A percentile compares a stretch with the other conserved stretches of the same genome.
Conservation (phyloP, 352 stramenopile species). For the Phytophthora aleatoria region DNA sequence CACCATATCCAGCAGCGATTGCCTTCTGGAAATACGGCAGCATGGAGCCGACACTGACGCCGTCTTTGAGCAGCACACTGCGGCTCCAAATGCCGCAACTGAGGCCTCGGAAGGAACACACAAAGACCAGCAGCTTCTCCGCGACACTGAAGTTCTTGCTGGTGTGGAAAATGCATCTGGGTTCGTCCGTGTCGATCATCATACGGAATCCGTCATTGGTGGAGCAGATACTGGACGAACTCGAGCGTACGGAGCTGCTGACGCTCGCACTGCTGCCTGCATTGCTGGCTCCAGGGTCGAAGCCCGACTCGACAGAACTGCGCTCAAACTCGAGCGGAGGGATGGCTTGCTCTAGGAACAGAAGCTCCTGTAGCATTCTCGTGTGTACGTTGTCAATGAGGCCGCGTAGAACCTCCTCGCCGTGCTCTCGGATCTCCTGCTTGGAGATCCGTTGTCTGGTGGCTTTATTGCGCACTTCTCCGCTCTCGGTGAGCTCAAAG, state of each 20-base stretch:
- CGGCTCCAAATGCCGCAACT: constrained; percentile 91
- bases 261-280: constrained; percentile 30
- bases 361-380: constrained; percentile 80
- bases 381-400: constrained; percentile 81
- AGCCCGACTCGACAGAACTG: constrained; percentile 52
- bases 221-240: constrained; percentile 83
- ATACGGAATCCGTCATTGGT: constrained; percentile 81
- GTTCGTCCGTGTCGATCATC: constrained; percentile 82
- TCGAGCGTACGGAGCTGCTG: constrained; percentile 56
- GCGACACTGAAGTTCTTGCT: constrained; percentile 75
- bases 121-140: constrained; percentile 83
- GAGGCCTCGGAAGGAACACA: constrained; percentile 76
- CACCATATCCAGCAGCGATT: constrained; percentile 71
- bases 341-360: constrained; percentile 83
- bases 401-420: constrained; percentile 67
- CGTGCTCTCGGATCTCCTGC: constrained; percentile 67
- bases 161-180: constrained; percentile 83
- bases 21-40: constrained; percentile 87
- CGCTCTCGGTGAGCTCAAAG: constrained; percentile 63
- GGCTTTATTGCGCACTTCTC: constrained; percentile 55
- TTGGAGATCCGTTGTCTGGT: constrained; percentile 68
- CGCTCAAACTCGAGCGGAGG: constrained; percentile 68
- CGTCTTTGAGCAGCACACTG: constrained; percentile 80
- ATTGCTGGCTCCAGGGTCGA: constrained; percentile 45
- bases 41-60: constrained; percentile 90